Percentiles rank a stretch among this genome's conserved stretches.
Conservation (phyloP, 1,284 basidiomycete genomes). For the Cutaneotrichosporon cutaneum region DNA sequence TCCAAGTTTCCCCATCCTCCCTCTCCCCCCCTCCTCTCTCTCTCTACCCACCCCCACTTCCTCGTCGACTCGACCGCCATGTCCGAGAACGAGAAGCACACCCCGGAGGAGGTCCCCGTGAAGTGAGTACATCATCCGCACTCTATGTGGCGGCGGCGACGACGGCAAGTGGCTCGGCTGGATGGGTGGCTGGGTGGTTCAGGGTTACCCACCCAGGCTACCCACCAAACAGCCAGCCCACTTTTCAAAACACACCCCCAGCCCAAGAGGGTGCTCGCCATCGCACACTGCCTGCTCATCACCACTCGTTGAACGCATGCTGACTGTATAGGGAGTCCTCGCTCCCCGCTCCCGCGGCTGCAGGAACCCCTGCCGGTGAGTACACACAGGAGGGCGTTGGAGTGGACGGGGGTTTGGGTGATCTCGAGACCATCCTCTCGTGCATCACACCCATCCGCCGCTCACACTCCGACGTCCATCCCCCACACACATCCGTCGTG, state of each 20-base stretch:
- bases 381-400: neutral
- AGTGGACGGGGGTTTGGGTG: neutral
- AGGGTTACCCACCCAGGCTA: neutral
- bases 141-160: neutral
- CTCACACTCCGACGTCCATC: neutral
- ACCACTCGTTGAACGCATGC: neutral
- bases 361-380: constrained; percentile 27
- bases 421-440: neutral
- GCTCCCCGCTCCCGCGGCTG: constrained; percentile 27
- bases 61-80: constrained; percentile 28
- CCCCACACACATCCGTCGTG: neutral
- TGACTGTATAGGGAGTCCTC: constrained; percentile 38
- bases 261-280: neutral
- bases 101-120: constrained; percentile 43
- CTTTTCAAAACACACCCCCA: constrained; percentile 1
- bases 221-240: neutral
- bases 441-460: too few relatives aligned
- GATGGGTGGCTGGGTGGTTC: neutral
- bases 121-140: constrained; percentile 37
- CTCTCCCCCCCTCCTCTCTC: constrained; percentile 18
- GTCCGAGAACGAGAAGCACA: constrained; percentile 47
- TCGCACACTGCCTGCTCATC: constrained; percentile 4
- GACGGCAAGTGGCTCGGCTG: neutral
- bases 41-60: constrained; percentile 15
- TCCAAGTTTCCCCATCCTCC: constrained; percentile 14